These are phyloP conservation scores for Blepharisma japonicum DNA, from an alignment of 73 alveolate genomes.

Conservation along the genomic window DNA sequence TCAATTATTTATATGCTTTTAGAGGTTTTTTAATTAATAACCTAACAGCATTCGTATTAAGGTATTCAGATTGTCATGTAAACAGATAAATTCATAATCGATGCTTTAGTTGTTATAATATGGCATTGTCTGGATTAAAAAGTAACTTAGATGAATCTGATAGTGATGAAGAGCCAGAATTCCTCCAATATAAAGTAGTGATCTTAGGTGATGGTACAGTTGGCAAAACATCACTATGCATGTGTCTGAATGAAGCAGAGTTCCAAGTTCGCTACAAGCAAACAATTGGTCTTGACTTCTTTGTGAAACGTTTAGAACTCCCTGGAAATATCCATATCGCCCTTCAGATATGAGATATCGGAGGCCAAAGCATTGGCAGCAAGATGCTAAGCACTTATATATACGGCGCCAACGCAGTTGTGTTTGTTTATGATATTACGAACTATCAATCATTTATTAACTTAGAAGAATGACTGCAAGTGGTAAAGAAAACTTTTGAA, in stretches of 20 bases:
- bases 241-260: conserved; percentile 54
- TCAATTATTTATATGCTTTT: too few species aligned
- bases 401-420: conserved; percentile 62
- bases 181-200: conserved; percentile 51
- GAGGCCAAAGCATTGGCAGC: conserved; percentile 55
- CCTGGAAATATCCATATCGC: conserved; percentile 46
- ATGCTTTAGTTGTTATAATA: too few species aligned
- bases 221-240: conserved; percentile 58
- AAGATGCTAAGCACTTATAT: conserved; percentile 59
- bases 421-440: conserved; percentile 57
- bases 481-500: conserved; percentile 51
- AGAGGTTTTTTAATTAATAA: too few species aligned
- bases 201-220: conserved; percentile 66
- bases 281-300: conserved; percentile 69
- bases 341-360: conserved; percentile 64
- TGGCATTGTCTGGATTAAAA: too few species aligned
- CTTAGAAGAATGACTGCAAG: conserved; percentile 55
- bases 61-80: too few species aligned
- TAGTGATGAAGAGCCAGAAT: conserved; percentile 57
- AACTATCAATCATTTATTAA: conserved; percentile 49
- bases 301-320: conserved; percentile 57
- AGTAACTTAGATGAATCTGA: neutral
- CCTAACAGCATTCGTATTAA: too few species aligned
- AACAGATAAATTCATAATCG: too few species aligned
- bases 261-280: conserved; percentile 57